phyloP scores from a whole-genome alignment of 139 green algal species.

The Chlorella sorokiniana region DNA sequence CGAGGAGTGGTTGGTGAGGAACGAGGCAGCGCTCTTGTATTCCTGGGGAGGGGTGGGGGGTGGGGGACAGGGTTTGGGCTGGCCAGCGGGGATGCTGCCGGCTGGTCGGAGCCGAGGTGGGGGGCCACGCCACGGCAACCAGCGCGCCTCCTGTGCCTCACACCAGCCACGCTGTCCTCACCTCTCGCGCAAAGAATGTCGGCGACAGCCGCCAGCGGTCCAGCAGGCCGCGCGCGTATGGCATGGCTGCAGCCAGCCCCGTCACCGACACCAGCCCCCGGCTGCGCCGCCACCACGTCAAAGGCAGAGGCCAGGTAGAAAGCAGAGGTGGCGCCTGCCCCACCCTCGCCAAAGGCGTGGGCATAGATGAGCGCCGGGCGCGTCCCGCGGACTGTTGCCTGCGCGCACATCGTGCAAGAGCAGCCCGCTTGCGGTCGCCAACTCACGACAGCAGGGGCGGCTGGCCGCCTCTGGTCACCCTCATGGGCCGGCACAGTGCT shows the following conservation, averaged over 20 bases:
- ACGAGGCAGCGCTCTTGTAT: slow-evolving; percentile 74
- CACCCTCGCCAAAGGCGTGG: slow-evolving; percentile 9
- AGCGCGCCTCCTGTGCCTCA: no score
- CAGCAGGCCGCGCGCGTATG: slow-evolving; percentile 52
- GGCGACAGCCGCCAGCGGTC: background rate
- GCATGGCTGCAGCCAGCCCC: slow-evolving; percentile 74
- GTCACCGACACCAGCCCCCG: slow-evolving; percentile 72
- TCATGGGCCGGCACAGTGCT: no score
- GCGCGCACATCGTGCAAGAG: background rate
- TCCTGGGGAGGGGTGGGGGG: background rate
- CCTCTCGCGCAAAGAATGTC: background rate
- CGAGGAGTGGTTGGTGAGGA: slow-evolving; percentile 84
- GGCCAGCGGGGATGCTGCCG: background rate
- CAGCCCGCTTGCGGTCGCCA: no score
- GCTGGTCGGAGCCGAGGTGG: no score
- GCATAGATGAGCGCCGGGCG: background rate
- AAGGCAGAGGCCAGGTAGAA: slow-evolving; percentile 73
- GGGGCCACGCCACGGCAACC: no score
- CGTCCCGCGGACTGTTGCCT: background rate
- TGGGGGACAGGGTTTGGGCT: no score
- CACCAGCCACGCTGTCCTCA: background rate
- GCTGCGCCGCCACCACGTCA: slow-evolving; percentile 79
- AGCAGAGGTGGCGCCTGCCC: background rate
- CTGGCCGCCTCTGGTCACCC: no score
- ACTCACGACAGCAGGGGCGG: no score